Evolutionary conservation across 352 stramenopile genomes (phyloP), one percentile per base, ranked within the genome.

Genomic region (Globisporangium irregulare): DNA sequence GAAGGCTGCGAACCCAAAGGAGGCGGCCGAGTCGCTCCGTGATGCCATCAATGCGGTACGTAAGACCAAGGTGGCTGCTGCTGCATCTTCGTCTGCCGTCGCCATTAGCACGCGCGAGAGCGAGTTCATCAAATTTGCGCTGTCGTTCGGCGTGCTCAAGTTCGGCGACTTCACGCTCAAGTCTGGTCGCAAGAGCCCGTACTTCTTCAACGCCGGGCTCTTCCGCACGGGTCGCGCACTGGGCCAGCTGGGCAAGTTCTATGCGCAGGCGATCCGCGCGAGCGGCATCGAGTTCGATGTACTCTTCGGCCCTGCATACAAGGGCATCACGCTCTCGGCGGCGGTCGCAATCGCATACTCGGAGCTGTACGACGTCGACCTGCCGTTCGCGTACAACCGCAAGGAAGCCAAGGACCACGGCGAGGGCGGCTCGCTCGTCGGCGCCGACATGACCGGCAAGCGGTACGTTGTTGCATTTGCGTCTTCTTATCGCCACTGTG

Each of bases 381-480:
- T 98, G 25, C 94, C 95, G 9, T 99, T 99, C 76, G 90, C 96
- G 1, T 99, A 99, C 84, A 99, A 99, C 81, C 96, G 98, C 63
- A 99, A 99, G 80, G 98, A 99, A 81, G 92, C 93, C 9, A 99
- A 99, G 82, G 97, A 99, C 76, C 98, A 99, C 79, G 98, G 98
- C 53, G 98, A 99, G 79, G 97, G 97, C 36, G 98, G 98, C 25
- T 87, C 92, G 41, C 87, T 99, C 25, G 97, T 99, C 1, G 98
- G 98, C 53, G 93, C 95, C 24, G 86, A 94, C 58, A 96, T 99
- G 82, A 88, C 91, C 20, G 89, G 87, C 59, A 99, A 99, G 81
- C 89, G 93, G 86, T 93, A 72, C 54, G 78, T 79, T 62, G 15
- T 46, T 29, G 27, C 1, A 10, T 27, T 9, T 25, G 29, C 38